phyloP scores from a whole-genome alignment of 2,329 filamentous ascomycete species.

The Alternaria gaisen region DNA sequence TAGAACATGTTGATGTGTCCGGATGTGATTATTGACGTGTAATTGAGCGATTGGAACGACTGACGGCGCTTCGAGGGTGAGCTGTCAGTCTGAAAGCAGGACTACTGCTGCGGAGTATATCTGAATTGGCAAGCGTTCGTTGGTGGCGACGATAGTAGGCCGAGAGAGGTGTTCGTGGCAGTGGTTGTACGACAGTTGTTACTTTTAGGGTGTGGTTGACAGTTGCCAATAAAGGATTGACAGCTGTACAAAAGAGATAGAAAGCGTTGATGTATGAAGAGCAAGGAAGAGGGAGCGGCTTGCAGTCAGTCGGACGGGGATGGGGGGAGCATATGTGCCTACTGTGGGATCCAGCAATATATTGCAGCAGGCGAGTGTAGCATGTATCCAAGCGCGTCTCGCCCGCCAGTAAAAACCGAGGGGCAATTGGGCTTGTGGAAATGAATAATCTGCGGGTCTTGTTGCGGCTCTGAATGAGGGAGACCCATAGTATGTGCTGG shows the following conservation, averaged over 20 bases:
- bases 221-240: conserved; percentile 49
- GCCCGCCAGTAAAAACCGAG: conserved; percentile 65
- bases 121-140: conserved; percentile 47
- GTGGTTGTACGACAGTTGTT: conserved; percentile 48
- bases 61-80: conserved; percentile 36
- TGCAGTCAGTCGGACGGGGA: conserved; percentile 49
- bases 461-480: conserved; percentile 55
- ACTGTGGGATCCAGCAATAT: conserved; percentile 53
- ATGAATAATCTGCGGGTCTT: conserved; percentile 52
- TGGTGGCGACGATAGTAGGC: conserved; percentile 42
- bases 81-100: conserved; percentile 34
- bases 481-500: conserved; percentile 80
- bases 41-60: conserved; percentile 36
- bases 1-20: conserved; percentile 50
- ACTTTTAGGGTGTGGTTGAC: conserved; percentile 39
- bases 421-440: conserved; percentile 49
- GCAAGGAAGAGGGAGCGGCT: conserved; percentile 50
- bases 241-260: conserved; percentile 45
- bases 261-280: conserved; percentile 44
- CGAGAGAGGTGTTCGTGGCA: conserved; percentile 46
- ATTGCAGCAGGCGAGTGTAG: conserved; percentile 52
- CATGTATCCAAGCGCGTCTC: conserved; percentile 50
- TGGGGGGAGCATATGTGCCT: conserved; percentile 47
- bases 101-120: conserved; percentile 33
- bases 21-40: conserved; percentile 29